Conservation (phyloP, 148 eudicot species). For the Beta vulgaris region DNA sequence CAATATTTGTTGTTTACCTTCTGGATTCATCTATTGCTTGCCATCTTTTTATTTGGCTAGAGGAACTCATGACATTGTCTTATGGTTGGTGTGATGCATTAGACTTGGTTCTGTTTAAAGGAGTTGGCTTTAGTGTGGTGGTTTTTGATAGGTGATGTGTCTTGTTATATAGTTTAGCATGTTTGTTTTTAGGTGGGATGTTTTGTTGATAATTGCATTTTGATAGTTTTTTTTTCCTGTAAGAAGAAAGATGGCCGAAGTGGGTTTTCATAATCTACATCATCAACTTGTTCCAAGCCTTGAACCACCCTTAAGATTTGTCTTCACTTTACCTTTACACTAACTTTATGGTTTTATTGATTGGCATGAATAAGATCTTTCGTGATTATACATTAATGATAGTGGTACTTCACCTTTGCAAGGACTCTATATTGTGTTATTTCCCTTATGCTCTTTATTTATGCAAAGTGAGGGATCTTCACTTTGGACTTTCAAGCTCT, state of each 20-base stretch:
- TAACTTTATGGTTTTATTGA: background rate
- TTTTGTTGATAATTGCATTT: background rate
- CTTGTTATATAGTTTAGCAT: background rate
- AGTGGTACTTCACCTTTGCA: background rate
- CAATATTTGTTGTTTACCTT: background rate
- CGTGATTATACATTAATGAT: background rate
- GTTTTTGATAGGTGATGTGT: background rate
- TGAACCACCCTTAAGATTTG: background rate
- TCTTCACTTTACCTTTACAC: background rate
- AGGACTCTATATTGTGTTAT: background rate
- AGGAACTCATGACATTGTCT: background rate
- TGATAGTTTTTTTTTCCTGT: background rate
- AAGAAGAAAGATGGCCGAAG: background rate
- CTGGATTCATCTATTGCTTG: background rate
- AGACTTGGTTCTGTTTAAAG: background rate
- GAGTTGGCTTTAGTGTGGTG: background rate
- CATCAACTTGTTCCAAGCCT: background rate
- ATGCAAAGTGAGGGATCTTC: background rate
- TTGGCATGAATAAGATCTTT: background rate
- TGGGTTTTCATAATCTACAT: background rate
- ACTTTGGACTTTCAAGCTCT: background rate
- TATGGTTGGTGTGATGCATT: background rate
- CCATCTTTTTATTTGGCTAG: background rate
- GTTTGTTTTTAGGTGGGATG: conserved; percentile 3
- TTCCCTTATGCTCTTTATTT: background rate